Evolutionary conservation across 108 stramenopile genomes (phyloP).

Genomic region (Cyclotella baltica): DNA sequence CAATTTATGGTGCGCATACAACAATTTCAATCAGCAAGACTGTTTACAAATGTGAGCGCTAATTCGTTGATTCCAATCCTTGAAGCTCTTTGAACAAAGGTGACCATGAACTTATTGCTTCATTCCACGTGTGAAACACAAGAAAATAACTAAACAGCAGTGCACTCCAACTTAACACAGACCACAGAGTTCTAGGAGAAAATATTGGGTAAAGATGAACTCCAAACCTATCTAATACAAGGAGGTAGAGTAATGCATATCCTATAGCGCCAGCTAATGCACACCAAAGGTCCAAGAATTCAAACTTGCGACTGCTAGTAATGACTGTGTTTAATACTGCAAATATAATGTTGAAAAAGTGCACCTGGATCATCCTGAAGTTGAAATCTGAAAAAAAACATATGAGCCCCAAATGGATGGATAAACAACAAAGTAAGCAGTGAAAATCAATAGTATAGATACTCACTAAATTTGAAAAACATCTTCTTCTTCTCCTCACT

Average conservation of each 20-base stretch:
- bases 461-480: slow-evolving; percentile 59
- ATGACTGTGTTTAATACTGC: slow-evolving; percentile 57
- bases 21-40: not conserved
- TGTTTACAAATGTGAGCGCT: not conserved
- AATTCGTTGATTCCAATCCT: not conserved
- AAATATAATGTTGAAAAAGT: slow-evolving; percentile 74
- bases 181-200: slow-evolving; percentile 61
- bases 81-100: not conserved
- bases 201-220: slow-evolving; percentile 84
- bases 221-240: slow-evolving; percentile 77
- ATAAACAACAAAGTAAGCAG: not conserved
- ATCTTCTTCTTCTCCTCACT: slow-evolving; percentile 36
- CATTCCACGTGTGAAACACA: slow-evolving; percentile 18
- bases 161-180: slow-evolving; percentile 45
- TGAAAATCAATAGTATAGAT: not conserved
- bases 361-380: slow-evolving; percentile 72
- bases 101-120: slow-evolving; percentile 9
- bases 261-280: slow-evolving; percentile 44
- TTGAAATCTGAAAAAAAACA: slow-evolving; percentile 21
- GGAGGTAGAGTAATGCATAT: slow-evolving; percentile 67
- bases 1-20: not conserved
- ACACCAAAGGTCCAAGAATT: slow-evolving; percentile 61
- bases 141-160: slow-evolving; percentile 34
- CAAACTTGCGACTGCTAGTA: slow-evolving; percentile 48
- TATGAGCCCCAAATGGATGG: too few species aligned